Evolutionary conservation across 2,329 filamentous ascomycete genomes (phyloP), one percentile per base, ranked within the genome.

Genomic region (Capronia epimyces): DNA sequence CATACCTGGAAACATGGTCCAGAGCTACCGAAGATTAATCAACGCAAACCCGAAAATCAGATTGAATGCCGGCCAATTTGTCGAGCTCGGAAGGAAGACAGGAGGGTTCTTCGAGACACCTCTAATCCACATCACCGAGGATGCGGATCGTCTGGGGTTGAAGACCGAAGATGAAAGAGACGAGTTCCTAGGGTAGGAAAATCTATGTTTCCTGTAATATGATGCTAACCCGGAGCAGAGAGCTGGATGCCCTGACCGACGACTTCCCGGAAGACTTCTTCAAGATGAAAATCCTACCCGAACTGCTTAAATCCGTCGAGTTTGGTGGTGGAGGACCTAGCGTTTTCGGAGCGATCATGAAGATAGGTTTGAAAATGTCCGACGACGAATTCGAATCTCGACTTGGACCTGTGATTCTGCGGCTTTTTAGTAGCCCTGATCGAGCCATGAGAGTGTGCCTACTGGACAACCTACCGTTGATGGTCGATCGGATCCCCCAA

Each of bases 221-320:
- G 22, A 55, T 12, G 27, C 65, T 72, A 42, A 64, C 32, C 32
- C 24, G 39, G 34, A 4, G 16, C 8, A 78, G 75, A 59, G 88
- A 95, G 63, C 79, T 98, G 4, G 89, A 95, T 59, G 78, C 86
- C 53, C 77, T 96, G 3, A 86, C 89, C 0, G 89, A 96, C 60
- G 90, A 98, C 67, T 96, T 97, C 55, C 93, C 93, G 0, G 91
- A 96, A 65, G 93, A 97, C 53, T 98, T 95, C 68, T 95, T 97
- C 76, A 95, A 94, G 66, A 87, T 95, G 78, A 98, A 97, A 65
- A 83, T 98, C 2, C 76, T 98, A 7, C 93, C 93, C 0, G 93
- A 98, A 65, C 74, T 98, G 24, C 77, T 98, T n/a, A 98, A 97
- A 66, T 95, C 90, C 0, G 89, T 97, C n/a, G 93, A 98, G 64